Percentiles rank a stretch among this genome's conserved stretches.
These are phyloP conservation scores for Gastrolobium villosum DNA, from an alignment of 306 rosid species.

Conservation along the genomic window DNA sequence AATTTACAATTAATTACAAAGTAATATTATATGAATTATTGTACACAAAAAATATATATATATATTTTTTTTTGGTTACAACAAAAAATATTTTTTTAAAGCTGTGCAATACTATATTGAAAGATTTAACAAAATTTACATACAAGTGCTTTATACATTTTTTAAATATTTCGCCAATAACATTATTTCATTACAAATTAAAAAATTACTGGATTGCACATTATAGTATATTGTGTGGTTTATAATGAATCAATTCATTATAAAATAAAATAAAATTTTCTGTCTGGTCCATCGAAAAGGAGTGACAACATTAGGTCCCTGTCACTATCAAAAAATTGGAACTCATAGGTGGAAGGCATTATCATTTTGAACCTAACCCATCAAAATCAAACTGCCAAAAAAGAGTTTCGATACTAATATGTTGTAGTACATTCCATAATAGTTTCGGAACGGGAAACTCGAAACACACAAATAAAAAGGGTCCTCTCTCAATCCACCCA, in stretches of 20 bases:
- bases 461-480: background rate
- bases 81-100: too few relatives aligned
- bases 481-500: too few relatives aligned
- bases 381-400: conserved; percentile 9
- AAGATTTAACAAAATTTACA: background rate
- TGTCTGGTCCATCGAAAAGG: background rate
- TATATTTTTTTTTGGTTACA: too few relatives aligned
- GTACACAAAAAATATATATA: too few relatives aligned
- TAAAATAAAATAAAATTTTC: background rate
- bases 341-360: conserved; percentile 51
- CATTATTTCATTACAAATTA: background rate
- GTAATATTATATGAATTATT: too few relatives aligned
- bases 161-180: background rate
- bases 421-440: background rate
- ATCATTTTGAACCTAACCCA: conserved; percentile 40
- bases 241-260: background rate
- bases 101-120: background rate
- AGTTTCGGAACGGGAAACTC: background rate
- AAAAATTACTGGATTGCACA: background rate
- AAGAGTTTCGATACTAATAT: background rate
- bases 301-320: conserved; percentile 56
- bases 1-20: too few relatives aligned
- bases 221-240: background rate
- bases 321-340: conserved; percentile 54
- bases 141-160: background rate